A percentile compares a stretch with the other conserved stretches of the same genome.
These are phyloP conservation scores for Silene uniflora DNA, from an alignment of 148 eudicot species.

Conservation along the genomic window DNA sequence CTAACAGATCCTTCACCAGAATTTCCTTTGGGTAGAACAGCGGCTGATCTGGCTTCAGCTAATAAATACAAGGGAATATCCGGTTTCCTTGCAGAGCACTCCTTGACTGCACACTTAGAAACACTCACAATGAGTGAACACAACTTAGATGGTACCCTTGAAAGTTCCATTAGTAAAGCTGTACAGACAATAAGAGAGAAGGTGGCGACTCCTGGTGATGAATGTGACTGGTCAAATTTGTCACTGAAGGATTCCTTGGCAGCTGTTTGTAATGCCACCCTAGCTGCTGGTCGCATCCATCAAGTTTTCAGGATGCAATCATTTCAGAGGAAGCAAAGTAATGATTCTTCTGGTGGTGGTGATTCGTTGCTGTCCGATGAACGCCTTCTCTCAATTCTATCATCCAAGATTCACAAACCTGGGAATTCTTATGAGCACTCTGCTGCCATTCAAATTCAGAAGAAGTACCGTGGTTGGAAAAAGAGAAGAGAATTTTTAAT, in stretches of 20 bases:
- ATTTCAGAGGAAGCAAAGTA: constrained; percentile 64
- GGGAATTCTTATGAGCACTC: constrained; percentile 51
- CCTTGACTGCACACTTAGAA: constrained; percentile 60
- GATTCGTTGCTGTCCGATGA: constrained; percentile 43
- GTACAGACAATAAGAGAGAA: constrained; percentile 51
- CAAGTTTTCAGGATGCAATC: constrained; percentile 78
- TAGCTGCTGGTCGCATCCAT: constrained; percentile 86
- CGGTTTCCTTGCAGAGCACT: constrained; percentile 69
- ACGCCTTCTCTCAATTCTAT: constrained; percentile 53
- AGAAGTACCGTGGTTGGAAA: constrained; percentile 72
- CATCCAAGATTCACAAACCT: constrained; percentile 40
- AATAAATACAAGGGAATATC: constrained; percentile 81
- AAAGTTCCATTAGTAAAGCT: constrained; percentile 21
- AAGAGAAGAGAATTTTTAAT: constrained; percentile 62
- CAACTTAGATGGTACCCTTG: constrained; percentile 22
- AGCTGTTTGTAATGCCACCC: constrained; percentile 82
- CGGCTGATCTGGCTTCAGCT: constrained; percentile 72
- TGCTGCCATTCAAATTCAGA: constrained; percentile 72
- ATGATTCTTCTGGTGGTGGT: constrained; percentile 33
- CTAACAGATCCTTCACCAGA: constrained; percentile 69
- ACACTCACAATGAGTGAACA: constrained; percentile 46
- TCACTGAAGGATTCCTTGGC: constrained; percentile 80
- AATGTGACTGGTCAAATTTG: constrained; percentile 48
- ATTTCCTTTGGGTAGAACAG: constrained; percentile 61
- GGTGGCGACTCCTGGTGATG: constrained; percentile 41